Conservation (phyloP, 2,329 filamentous ascomycete species). For the Lecanicillium sp. region DNA sequence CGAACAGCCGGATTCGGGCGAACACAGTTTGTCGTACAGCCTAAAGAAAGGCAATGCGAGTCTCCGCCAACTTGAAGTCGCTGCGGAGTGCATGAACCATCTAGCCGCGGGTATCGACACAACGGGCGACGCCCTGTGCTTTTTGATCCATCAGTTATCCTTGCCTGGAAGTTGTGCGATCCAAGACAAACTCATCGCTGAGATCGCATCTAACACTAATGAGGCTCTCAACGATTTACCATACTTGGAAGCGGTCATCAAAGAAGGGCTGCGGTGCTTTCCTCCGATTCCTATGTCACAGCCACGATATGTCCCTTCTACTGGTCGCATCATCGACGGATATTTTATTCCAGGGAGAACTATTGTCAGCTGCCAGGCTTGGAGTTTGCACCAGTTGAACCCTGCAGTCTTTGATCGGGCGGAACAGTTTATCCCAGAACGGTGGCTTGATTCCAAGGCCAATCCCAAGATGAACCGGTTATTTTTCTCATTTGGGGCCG, state of each 20-base stretch:
- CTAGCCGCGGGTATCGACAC: constrained; percentile 67
- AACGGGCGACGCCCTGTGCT: constrained; percentile 60
- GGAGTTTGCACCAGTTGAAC: constrained; percentile 51
- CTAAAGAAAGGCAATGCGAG: constrained; percentile 41
- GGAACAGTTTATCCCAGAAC: constrained; percentile 68
- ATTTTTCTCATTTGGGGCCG: constrained; percentile 59
- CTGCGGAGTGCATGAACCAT: constrained; percentile 63
- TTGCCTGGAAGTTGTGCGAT: constrained; percentile 43
- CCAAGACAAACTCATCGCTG: constrained; percentile 44
- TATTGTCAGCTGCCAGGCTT: constrained; percentile 53
- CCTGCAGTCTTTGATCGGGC: constrained; percentile 67
- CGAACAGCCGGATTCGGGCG: constrained; percentile 34
- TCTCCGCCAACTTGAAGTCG: constrained; percentile 46
- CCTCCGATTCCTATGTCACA: constrained; percentile 60
- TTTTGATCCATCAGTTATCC: constrained; percentile 64
- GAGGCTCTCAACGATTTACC: constrained; percentile 39
- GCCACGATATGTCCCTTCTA: constrained; percentile 47
- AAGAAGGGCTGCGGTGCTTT: constrained; percentile 54
- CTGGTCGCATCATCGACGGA: constrained; percentile 47
- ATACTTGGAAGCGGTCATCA: constrained; percentile 56
- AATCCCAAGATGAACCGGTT: constrained; percentile 60
- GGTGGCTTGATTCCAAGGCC: constrained; percentile 70
- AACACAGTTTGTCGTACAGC: constrained; percentile 50
- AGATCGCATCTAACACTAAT: constrained; percentile 35
- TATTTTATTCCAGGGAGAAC: constrained; percentile 44